These are phyloP conservation scores for Pestalotiopsis sp. DNA, from an alignment of 2,329 filamentous ascomycete genomes.

Conservation along the genomic window DNA sequence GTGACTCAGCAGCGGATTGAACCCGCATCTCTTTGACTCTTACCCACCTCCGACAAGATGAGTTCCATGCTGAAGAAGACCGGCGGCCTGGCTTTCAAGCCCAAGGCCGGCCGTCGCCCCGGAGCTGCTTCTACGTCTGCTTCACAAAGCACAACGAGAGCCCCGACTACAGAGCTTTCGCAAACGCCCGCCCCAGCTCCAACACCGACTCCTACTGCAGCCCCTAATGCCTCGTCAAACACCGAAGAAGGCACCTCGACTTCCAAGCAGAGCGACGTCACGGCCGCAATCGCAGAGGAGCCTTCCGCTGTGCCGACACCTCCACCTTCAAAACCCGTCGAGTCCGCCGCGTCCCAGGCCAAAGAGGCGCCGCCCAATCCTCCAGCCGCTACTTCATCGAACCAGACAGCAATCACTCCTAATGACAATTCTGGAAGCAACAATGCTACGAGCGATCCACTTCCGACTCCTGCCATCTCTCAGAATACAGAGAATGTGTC, in stretches of 20 bases:
- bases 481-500: background rate
- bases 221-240: background rate
- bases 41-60: constrained; percentile 48
- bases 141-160: constrained; percentile 24
- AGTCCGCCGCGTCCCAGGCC: background rate
- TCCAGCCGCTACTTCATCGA: background rate
- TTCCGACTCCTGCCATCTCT: background rate
- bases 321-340: constrained; percentile 12
- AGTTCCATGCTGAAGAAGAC: constrained; percentile 72
- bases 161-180: constrained; percentile 25
- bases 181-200: constrained; percentile 23
- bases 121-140: constrained; percentile 33
- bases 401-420: background rate
- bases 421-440: background rate
- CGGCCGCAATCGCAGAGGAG: constrained; percentile 11
- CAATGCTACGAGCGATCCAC: background rate
- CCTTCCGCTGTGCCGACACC: constrained; percentile 25
- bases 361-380: background rate
- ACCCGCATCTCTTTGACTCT: background rate
- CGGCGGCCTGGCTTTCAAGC: constrained; percentile 66
- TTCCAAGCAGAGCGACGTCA: constrained; percentile 6
- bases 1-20: constrained; percentile 11
- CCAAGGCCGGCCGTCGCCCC: constrained; percentile 61
- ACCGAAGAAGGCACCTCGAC: background rate
- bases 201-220: constrained; percentile 14